Percentiles rank a stretch among this genome's conserved stretches.
Conservation (phyloP, 1,284 basidiomycete species). For the Cutaneotrichosporon sp. region DNA sequence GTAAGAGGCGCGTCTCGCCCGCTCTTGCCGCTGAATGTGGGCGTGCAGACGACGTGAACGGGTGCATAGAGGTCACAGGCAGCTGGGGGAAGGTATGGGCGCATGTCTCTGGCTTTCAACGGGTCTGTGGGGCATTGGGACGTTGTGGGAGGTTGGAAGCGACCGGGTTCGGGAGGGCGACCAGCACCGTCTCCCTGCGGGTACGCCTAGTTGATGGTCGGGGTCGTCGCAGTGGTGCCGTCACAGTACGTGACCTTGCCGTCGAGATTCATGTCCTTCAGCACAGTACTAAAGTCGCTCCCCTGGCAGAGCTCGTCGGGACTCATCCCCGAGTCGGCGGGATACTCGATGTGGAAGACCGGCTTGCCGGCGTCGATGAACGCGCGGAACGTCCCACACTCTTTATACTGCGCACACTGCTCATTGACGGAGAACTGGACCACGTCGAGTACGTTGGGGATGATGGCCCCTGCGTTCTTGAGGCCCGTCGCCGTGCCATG, state of each 20-base stretch:
- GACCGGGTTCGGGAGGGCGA: no score
- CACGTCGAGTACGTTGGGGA: not conserved
- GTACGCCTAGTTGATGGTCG: not conserved
- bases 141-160: no score
- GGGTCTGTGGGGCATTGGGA: no score
- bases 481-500: constrained; percentile 28
- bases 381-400: constrained; percentile 32
- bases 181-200: no score
- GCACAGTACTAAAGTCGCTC: constrained; percentile 7
- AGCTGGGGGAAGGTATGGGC: no score
- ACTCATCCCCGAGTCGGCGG: not conserved
- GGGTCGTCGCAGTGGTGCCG: not conserved
- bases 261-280: constrained; percentile 16
- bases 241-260: constrained; percentile 13
- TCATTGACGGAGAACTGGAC: constrained; percentile 21
- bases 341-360: constrained; percentile 39
- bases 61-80: no score
- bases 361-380: constrained; percentile 37
- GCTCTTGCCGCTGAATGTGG: no score
- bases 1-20: not conserved
- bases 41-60: no score
- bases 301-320: not conserved
- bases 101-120: no score
- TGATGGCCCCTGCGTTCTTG: constrained; percentile 40
- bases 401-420: constrained; percentile 24